Percentiles rank a stretch among this genome's conserved stretches.
Evolutionary conservation across 345 rosid species (phyloP).

Genomic region (Bruguiera parviflora): DNA sequence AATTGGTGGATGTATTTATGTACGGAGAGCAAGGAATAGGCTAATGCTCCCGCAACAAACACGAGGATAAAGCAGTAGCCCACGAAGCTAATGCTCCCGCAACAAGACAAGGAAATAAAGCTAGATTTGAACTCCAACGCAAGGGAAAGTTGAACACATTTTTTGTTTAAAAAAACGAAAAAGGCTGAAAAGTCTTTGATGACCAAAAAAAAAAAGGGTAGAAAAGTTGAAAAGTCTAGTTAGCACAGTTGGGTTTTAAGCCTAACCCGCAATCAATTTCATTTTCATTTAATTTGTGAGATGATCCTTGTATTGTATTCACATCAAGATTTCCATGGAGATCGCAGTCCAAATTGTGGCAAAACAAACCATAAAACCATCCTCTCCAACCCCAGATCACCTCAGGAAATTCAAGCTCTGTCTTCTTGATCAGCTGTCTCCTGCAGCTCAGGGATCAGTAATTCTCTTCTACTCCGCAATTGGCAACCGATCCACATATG

Average conservation of each 20-base stretch:
- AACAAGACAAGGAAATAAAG: too few species aligned
- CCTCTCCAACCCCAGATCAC: conserved; percentile 15
- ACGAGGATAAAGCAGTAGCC: not conserved
- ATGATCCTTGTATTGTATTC: not conserved
- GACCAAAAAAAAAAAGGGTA: too few species aligned
- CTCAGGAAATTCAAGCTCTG: conserved; percentile 13
- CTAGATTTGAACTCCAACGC: too few species aligned
- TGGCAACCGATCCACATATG: too few species aligned
- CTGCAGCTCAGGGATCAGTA: conserved; percentile 1
- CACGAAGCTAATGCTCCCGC: too few species aligned
- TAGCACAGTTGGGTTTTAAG: not conserved
- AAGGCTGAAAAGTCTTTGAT: too few species aligned
- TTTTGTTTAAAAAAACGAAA: too few species aligned
- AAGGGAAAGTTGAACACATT: too few species aligned
- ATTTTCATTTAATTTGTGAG: not conserved
- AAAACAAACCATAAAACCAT: conserved; percentile 15
- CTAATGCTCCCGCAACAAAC: too few species aligned
- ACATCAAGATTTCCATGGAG: not conserved
- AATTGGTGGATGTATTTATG: too few species aligned
- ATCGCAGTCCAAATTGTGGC: not conserved
- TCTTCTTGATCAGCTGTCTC: conserved; percentile 21
- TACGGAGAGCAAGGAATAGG: not conserved
- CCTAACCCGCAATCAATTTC: too few species aligned
- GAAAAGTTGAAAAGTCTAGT: too few species aligned
- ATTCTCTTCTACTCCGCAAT: conserved; percentile 19